Conservation (phyloP, 441 rosid genomes). For the Adansonia rubrostipa region DNA sequence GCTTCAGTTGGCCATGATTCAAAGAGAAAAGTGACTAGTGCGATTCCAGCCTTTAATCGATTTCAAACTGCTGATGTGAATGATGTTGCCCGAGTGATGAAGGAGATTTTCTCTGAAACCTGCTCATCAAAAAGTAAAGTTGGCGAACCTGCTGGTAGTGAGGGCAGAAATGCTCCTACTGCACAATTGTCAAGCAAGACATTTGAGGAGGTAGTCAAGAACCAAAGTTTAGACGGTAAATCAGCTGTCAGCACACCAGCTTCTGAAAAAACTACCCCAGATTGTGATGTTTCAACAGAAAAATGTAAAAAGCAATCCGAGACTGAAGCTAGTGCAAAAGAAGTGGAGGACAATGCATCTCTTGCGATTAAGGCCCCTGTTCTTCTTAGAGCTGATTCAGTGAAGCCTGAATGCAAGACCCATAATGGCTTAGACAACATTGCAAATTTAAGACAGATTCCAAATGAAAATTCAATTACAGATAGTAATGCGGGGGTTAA, state of each 20-base stretch:
- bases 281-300: conserved; percentile 29
- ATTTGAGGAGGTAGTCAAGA: conserved; percentile 31
- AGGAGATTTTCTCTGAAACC: conserved; percentile 78
- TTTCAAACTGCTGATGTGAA: conserved; percentile 66
- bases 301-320: conserved; percentile 19
- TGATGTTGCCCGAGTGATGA: conserved; percentile 87
- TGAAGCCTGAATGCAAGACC: conserved; percentile 29
- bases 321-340: conserved; percentile 12
- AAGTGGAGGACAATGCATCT: conserved; percentile 18
- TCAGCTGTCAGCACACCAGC: conserved; percentile 12
- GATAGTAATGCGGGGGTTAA: neutral
- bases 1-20: conserved; percentile 44
- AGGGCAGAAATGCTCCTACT: conserved; percentile 33
- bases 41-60: conserved; percentile 47
- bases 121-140: conserved; percentile 55
- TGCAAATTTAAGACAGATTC: conserved; percentile 15
- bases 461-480: conserved; percentile 1
- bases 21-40: conserved; percentile 46
- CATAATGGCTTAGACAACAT: conserved; percentile 24
- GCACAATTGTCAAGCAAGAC: conserved; percentile 36
- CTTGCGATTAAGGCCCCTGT: conserved; percentile 28
- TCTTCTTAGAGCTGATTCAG: conserved; percentile 32
- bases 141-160: conserved; percentile 48
- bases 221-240: conserved; percentile 35
- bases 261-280: conserved; percentile 33